Evolutionary conservation across 768 basidiomycete species (phyloP), one percentile per base, ranked within the genome.

Genomic region (Leccinum ochraceum): DNA sequence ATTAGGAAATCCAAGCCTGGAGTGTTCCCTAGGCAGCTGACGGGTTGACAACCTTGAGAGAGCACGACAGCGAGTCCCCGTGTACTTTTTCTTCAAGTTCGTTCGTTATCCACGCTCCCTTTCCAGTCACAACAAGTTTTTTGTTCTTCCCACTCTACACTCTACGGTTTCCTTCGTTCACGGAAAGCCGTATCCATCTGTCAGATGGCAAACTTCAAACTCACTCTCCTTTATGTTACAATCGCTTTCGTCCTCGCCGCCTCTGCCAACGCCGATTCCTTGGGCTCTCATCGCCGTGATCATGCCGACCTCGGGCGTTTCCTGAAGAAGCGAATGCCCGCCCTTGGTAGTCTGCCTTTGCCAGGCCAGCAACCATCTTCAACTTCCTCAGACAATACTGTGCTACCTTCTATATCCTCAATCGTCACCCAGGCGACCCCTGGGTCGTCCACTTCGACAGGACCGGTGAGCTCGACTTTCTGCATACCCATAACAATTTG

Each of bases 181-280:
- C 24, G 54, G 67, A 66, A 56, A 32, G 11, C 53, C 48, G 3
- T 30, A 57, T 69, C 69, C 69, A 13, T 11, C 26, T 34, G 32
- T 11, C 32, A 74, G 44, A 90, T 88, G 87, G 75, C 78, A 66
- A 80, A 74, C 59, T 69, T 83, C 69, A 76, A 79, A 66, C 76
- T 88, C 78, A 83, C 87, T 67, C 79, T 92, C 81, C 69, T 91
- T 82, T 83, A 75, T 72, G 65, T 86, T 68, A 78, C 83, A 64
- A 69, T 90, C 71, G 73, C 83, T 72, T 73, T 88, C 71, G 76
- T 80, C 59, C 68, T 84, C 67, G 71, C 72, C 56, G 68, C 80
- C 65, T 73, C 79, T 62, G 76, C 80, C 50, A 77, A 83, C 59
- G 83, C 83, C 69, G 75, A 80, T 58, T 71, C 78, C 60, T 74